Conservation (phyloP, 495 filamentous ascomycete genomes). For the Hypoxylon perforatum region DNA sequence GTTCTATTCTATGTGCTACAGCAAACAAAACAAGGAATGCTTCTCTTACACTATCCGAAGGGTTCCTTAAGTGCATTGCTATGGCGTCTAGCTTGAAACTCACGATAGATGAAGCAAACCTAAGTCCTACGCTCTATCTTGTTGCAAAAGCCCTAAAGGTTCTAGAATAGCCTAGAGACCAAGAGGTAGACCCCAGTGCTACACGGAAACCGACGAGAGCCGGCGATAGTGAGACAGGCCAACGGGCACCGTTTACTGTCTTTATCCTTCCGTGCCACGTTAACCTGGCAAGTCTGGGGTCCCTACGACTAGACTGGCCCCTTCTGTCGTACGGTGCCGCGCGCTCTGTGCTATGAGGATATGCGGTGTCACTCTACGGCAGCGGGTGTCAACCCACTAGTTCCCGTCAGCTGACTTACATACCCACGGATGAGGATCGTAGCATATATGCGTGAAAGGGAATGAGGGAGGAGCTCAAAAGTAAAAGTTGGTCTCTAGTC, state of each 20-base stretch:
- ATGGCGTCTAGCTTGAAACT: too few relatives aligned
- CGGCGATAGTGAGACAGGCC: too few relatives aligned
- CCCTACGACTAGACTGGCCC: slow-evolving; percentile 12
- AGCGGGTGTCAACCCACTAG: slow-evolving; percentile 6
- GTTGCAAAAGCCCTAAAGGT: too few relatives aligned
- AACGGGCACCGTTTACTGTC: neutral
- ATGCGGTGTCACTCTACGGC: slow-evolving; percentile 18
- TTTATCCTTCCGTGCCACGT: neutral
- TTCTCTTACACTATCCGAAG: too few relatives aligned
- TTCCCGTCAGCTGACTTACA: neutral
- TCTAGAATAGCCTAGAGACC: too few relatives aligned
- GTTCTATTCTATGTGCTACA: too few relatives aligned
- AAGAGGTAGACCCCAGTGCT: too few relatives aligned
- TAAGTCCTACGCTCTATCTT: too few relatives aligned
- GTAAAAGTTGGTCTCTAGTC: neutral
- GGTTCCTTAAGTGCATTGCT: too few relatives aligned
- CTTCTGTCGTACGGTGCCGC: slow-evolving; percentile 8
- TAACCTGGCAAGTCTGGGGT: slow-evolving; percentile 21
- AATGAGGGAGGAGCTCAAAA: neutral
- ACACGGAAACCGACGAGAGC: too few relatives aligned
- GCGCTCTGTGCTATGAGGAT: neutral
- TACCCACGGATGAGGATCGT: neutral
- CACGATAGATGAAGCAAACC: too few relatives aligned
- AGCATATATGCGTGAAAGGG: neutral
- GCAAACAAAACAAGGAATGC: too few relatives aligned